Conservation (phyloP, 1,284 basidiomycete species). For the Irpex sp. region DNA sequence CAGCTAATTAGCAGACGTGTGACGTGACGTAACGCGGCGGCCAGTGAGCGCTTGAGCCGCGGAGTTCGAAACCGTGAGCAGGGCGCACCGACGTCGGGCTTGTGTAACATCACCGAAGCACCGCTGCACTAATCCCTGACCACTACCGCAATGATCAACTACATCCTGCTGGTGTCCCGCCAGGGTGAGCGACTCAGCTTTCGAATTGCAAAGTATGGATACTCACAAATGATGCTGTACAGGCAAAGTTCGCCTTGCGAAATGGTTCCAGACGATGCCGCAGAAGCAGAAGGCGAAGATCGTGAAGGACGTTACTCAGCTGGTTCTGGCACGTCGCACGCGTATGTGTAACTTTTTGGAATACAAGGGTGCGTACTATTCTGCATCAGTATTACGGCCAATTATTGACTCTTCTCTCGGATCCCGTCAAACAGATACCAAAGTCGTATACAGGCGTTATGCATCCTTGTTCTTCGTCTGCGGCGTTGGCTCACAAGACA, state of each 20-base stretch:
- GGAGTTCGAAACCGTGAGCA: neutral
- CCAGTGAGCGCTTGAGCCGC: neutral
- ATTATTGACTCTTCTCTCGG: too few relatives aligned
- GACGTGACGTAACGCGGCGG: slow-evolving; percentile 1
- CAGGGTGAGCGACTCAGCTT: slow-evolving; percentile 58
- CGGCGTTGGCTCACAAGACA: slow-evolving; percentile 87
- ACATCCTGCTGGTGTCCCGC: slow-evolving; percentile 80
- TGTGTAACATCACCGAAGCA: neutral
- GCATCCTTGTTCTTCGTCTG: slow-evolving; percentile 98
- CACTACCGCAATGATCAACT: slow-evolving; percentile 32
- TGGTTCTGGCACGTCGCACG: slow-evolving; percentile 93
- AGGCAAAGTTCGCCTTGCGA: slow-evolving; percentile 97
- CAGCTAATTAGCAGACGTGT: neutral
- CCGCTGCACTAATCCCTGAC: neutral
- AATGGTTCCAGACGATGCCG: slow-evolving; percentile 98
- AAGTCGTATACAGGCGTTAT: slow-evolving; percentile 97
- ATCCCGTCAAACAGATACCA: slow-evolving; percentile 59
- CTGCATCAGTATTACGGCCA: neutral
- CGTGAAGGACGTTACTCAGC: slow-evolving; percentile 98
- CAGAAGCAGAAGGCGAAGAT: slow-evolving; percentile 97
- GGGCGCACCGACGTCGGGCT: neutral
- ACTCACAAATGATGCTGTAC: slow-evolving; percentile 6
- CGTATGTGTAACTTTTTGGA: slow-evolving; percentile 99
- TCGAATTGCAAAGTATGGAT: neutral
- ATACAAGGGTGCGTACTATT: slow-evolving; percentile 82